phyloP scores from a whole-genome alignment of 208 protist genomes.

The Leishmania aethiopica region DNA sequence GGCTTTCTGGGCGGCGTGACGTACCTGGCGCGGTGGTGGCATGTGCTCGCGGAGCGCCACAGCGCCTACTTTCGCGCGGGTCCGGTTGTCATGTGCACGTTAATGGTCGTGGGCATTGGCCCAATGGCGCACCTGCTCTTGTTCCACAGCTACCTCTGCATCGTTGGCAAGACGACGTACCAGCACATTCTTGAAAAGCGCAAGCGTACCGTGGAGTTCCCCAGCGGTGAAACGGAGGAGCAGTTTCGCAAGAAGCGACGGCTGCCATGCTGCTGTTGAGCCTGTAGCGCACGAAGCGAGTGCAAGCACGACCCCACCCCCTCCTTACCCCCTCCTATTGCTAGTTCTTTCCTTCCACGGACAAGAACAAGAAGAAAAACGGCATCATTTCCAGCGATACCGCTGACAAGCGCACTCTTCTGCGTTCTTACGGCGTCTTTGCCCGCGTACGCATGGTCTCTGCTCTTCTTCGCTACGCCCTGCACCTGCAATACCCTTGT shows the following conservation, averaged over 20 bases:
- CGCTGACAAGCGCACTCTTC: background rate
- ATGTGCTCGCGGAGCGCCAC: constrained; percentile 33
- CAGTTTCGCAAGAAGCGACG: background rate
- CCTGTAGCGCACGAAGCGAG: background rate
- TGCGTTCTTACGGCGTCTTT: background rate
- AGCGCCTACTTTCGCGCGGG: constrained; percentile 70
- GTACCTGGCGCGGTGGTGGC: constrained; percentile 65
- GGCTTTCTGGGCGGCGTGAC: constrained; percentile 44
- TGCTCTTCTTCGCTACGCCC: background rate
- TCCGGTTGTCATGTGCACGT: constrained; percentile 48
- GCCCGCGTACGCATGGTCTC: background rate
- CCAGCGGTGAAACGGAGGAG: background rate
- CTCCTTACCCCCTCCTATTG: background rate
- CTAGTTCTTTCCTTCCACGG: background rate
- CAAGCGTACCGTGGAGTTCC: constrained; percentile 13
- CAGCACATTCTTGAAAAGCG: constrained; percentile 67
- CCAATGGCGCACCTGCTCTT: constrained; percentile 68
- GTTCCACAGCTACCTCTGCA: constrained; percentile 74
- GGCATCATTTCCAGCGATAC: background rate
- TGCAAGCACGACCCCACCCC: background rate
- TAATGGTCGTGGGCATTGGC: constrained; percentile 40
- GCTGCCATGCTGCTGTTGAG: background rate
- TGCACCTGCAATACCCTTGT: background rate
- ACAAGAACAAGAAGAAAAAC: background rate
- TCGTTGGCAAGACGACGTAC: constrained; percentile 65